Percentiles rank a stretch among this genome's conserved stretches.
Evolutionary conservation across 257 asterid genomes (phyloP).

Genomic region (Thymus quinquecostatus): DNA sequence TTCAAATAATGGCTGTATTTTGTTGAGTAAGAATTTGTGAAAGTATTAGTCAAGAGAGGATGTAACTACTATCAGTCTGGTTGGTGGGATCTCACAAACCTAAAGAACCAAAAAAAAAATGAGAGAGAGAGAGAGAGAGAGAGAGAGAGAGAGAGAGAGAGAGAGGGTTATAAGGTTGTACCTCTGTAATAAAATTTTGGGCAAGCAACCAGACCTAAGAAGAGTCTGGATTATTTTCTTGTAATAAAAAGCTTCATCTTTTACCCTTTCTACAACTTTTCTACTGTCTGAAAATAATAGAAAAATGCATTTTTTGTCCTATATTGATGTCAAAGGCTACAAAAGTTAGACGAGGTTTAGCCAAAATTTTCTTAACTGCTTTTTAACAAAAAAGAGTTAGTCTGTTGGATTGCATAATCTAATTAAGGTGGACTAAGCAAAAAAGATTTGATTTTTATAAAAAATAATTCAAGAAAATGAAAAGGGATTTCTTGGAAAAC

Average conservation of each 20-base stretch:
- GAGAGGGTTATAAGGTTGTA: conserved; percentile 1
- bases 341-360: conserved; percentile 17
- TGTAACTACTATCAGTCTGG: conserved; percentile 65
- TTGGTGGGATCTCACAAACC: conserved; percentile 65
- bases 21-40: conserved; percentile 42
- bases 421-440: conserved; percentile 18
- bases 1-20: conserved; percentile 25
- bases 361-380: conserved; percentile 44
- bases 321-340: conserved; percentile 1
- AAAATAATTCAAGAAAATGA: neutral
- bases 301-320: conserved; percentile 6
- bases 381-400: conserved; percentile 41
- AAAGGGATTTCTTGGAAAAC: neutral
- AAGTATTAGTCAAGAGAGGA: conserved; percentile 81
- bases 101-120: conserved; percentile 40
- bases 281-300: neutral
- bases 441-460: conserved; percentile 14
- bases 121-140: neutral
- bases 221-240: conserved; percentile 11
- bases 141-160: conserved; percentile 7
- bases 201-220: conserved; percentile 43
- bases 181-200: conserved; percentile 33
- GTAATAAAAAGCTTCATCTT: conserved; percentile 17
- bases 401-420: conserved; percentile 38
- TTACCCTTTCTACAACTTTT: conserved; percentile 27